Conservation (phyloP, 257 asterid genomes). For the Ilex aquifolium region DNA sequence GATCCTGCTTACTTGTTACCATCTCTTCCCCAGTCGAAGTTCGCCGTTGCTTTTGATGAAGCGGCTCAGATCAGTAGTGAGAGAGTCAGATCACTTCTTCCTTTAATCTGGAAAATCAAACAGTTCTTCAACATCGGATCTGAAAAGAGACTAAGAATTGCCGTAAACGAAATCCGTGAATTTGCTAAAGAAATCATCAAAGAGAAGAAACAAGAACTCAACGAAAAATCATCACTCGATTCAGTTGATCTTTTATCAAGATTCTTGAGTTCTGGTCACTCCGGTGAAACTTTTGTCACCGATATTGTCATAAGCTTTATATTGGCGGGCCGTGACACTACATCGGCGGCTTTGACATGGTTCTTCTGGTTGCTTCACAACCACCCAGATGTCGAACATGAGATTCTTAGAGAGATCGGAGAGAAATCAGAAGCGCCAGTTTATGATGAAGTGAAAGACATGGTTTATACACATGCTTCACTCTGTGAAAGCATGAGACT, state of each 20-base stretch:
- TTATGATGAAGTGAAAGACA: conserved; percentile 7
- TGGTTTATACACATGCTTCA: conserved; percentile 16
- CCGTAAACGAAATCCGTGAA: conserved; percentile 9
- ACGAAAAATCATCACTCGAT: neutral
- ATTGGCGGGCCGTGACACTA: conserved; percentile 5
- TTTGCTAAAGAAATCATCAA: conserved; percentile 12
- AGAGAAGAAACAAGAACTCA: conserved; percentile 1
- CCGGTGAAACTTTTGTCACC: neutral
- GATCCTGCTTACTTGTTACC: conserved; percentile 16
- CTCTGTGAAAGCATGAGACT: conserved; percentile 18
- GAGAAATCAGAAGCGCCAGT: neutral
- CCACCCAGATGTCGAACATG: conserved; percentile 13
- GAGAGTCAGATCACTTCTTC: conserved; percentile 1
- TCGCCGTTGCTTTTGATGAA: conserved; percentile 15
- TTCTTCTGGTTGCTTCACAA: conserved; percentile 11
- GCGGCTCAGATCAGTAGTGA: neutral
- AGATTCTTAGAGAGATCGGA: neutral
- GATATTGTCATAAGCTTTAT: conserved; percentile 17
- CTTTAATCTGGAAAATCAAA: conserved; percentile 8
- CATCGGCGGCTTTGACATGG: conserved; percentile 22
- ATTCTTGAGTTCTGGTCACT: conserved; percentile 5
- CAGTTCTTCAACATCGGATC: conserved; percentile 11
- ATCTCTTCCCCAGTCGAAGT: conserved; percentile 7
- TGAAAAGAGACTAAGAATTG: conserved; percentile 5
- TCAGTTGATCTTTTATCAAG: conserved; percentile 13